Conservation (phyloP, 768 basidiomycete genomes). For the Peribolospora baueri region DNA sequence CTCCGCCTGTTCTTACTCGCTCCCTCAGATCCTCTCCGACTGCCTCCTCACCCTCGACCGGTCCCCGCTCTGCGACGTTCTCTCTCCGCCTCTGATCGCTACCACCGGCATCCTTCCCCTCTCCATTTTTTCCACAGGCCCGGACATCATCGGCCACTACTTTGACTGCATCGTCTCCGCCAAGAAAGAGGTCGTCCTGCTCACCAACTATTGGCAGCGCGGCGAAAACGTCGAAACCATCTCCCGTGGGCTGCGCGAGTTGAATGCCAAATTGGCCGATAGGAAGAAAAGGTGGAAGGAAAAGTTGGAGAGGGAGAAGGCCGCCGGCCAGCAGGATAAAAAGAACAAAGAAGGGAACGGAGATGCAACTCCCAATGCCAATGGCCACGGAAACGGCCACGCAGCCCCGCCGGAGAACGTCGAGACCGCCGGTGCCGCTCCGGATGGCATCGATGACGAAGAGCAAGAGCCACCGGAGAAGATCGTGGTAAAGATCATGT, state of each 20-base stretch:
- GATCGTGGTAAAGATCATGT: no score
- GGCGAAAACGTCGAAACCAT: slow-evolving; percentile 31
- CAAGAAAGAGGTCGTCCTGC: slow-evolving; percentile 38
- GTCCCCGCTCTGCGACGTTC: slow-evolving; percentile 32
- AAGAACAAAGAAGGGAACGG: no score
- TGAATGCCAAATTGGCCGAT: slow-evolving; percentile 18
- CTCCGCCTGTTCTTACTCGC: no score
- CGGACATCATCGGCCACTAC: slow-evolving; percentile 51
- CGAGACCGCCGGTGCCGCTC: no score
- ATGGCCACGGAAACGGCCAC: no score
- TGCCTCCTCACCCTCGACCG: slow-evolving; percentile 34
- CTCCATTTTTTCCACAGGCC: slow-evolving; percentile 38
- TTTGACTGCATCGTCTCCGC: slow-evolving; percentile 32
- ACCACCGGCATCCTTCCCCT: slow-evolving; percentile 39
- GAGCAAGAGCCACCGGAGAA: no score
- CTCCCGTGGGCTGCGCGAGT: slow-evolving; percentile 29
- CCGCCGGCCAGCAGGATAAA: no score
- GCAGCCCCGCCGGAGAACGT: no score
- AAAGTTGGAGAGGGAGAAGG: no score
- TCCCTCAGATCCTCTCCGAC: slow-evolving; percentile 33
- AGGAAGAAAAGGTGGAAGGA: no score
- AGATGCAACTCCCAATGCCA: no score
- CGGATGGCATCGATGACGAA: no score
- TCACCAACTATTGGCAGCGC: slow-evolving; percentile 37
- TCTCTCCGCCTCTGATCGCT: slow-evolving; percentile 39